Evolutionary conservation across 78 protist genomes (phyloP).

Genomic region (Emiliania huxleyi): DNA sequence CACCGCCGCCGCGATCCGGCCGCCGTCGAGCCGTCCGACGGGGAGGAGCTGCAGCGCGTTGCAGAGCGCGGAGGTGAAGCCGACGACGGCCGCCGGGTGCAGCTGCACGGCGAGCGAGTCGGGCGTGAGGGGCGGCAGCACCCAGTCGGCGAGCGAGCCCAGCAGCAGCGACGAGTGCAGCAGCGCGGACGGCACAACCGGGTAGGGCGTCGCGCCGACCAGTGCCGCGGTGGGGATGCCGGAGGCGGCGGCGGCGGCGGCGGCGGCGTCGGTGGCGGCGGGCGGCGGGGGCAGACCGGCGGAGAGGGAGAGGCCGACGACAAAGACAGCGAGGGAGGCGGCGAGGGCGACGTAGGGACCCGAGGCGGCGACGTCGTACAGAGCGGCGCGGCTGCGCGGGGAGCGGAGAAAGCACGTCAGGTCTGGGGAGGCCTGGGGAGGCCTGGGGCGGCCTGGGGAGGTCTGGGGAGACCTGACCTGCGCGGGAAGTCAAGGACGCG

Average conservation of each 20-base stretch:
- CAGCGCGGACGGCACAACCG: background rate
- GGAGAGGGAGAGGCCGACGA: background rate
- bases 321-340: background rate
- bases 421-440: no score
- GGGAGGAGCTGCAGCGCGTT: background rate
- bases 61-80: background rate
- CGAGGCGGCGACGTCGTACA: background rate
- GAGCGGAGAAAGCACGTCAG: background rate
- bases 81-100: background rate
- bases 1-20: background rate
- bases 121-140: background rate
- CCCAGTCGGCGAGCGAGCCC: background rate
- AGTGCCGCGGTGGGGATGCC: background rate
- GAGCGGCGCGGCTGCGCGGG: background rate
- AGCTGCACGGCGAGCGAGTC: background rate
- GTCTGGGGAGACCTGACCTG: no score
- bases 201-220: background rate
- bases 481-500: background rate
- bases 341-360: background rate
- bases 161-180: background rate
- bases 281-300: background rate
- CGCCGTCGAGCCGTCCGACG: conserved; percentile 1
- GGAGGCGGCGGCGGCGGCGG: background rate
- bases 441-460: no score
- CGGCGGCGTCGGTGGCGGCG: background rate